These are phyloP conservation scores for Skeletonema tropicum DNA, from an alignment of 108 stramenopile species.

Conservation along the genomic window DNA sequence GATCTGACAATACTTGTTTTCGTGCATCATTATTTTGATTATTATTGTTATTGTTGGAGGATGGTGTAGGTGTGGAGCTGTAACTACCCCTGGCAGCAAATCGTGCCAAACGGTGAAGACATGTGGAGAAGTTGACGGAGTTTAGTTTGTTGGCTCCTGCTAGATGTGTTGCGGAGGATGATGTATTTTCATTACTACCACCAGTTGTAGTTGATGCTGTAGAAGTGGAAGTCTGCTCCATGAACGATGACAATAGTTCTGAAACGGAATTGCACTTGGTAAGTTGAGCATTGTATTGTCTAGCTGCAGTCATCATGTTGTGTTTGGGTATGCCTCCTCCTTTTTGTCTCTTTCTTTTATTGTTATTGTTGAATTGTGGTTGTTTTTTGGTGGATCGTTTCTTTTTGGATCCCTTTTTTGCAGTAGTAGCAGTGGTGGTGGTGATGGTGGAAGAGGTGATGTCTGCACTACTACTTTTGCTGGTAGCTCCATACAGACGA, in stretches of 20 bases:
- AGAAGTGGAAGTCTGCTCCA: conserved; percentile 38
- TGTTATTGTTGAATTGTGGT: background rate
- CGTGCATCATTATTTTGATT: conserved; percentile 18
- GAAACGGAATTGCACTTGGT: conserved; percentile 28
- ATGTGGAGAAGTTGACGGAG: conserved; percentile 82
- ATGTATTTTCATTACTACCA: background rate
- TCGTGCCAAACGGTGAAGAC: conserved; percentile 72
- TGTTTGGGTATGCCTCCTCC: background rate
- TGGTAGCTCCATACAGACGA: too few relatives aligned
- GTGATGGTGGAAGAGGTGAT: too few relatives aligned
- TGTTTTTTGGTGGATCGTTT: background rate
- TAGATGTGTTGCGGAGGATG: conserved; percentile 24
- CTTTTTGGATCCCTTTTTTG: too few relatives aligned
- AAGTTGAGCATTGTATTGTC: conserved; percentile 34
- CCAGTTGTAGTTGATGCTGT: background rate
- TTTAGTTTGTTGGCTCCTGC: conserved; percentile 65
- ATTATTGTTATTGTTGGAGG: conserved; percentile 5
- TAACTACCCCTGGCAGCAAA: conserved; percentile 31
- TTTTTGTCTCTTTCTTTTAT: background rate
- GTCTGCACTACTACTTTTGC: too few relatives aligned
- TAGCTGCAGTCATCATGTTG: conserved; percentile 5
- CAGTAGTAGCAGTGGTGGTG: too few relatives aligned
- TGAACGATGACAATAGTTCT: conserved; percentile 27
- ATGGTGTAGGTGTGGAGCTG: background rate
- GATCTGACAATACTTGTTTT: conserved; percentile 62